Evolutionary conservation across 495 filamentous ascomycete genomes (phyloP).

Genomic region (Tuber indicum): DNA sequence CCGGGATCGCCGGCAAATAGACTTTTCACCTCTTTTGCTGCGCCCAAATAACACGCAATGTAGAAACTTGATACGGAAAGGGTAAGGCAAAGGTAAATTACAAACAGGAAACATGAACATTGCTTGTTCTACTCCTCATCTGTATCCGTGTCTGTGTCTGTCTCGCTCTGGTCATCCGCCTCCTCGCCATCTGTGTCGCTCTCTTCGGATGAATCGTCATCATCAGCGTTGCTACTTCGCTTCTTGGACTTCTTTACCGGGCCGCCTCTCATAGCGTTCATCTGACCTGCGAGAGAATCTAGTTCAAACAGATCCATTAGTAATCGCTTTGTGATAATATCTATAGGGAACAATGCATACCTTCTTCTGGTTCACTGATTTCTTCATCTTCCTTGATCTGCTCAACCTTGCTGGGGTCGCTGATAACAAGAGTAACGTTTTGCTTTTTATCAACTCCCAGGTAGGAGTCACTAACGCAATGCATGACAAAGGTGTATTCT

Average conservation of each 20-base stretch:
- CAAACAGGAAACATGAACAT: background rate
- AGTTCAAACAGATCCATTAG: slow-evolving; percentile 14
- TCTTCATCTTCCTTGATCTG: slow-evolving; percentile 79
- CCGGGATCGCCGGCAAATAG: background rate
- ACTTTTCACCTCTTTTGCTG: background rate
- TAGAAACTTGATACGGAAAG: background rate
- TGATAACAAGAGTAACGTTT: slow-evolving; percentile 82
- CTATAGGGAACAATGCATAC: slow-evolving; percentile 50
- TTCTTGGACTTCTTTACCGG: slow-evolving; percentile 53
- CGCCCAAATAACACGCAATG: background rate
- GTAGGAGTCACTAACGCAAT: slow-evolving; percentile 87
- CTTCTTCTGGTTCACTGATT: slow-evolving; percentile 95
- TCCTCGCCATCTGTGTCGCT: slow-evolving; percentile 62
- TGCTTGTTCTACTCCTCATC: slow-evolving; percentile 33
- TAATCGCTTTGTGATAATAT: slow-evolving; percentile 1
- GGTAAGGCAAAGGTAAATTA: background rate
- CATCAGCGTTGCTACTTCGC: slow-evolving; percentile 56
- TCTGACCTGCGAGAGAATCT: slow-evolving; percentile 90
- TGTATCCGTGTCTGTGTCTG: slow-evolving; percentile 38
- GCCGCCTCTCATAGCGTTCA: slow-evolving; percentile 69
- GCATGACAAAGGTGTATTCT: slow-evolving; percentile 85
- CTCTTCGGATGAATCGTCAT: slow-evolving; percentile 87
- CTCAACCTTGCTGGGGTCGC: slow-evolving; percentile 77
- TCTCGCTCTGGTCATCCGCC: slow-evolving; percentile 37
- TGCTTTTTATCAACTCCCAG: slow-evolving; percentile 83